Base-by-base conservation (phyloP, 2,329 filamentous ascomycete genomes). In the Lithohypha guttulata region DNA sequence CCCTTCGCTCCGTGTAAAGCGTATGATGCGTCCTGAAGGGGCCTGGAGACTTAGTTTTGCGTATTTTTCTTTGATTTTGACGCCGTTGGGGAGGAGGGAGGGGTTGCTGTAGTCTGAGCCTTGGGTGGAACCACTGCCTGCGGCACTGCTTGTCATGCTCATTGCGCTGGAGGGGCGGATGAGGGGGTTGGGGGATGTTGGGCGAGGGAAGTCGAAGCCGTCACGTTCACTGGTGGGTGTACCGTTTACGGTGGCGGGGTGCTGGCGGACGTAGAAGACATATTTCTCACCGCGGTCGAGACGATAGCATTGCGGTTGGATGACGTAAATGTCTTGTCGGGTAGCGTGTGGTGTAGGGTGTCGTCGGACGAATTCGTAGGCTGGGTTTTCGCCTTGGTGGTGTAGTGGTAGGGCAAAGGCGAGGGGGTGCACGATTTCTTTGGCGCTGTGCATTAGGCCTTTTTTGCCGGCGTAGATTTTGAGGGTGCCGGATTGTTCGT, bases 321-420 rank as follows among this genome's bases (percentile, higher is more conserved):
- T 84, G 47, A 98, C 84, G 59, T 98, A 98, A 42, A 98, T 79
- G 57, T 98, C 91, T 59, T 98, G 87, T 28, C 89, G 77, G 56
- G 94, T 86, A n/a, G 91, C 91, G 59, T 98, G 91, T 6, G 91
- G 91, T 2, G 91, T 98, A 6, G 93, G 93, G 58, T 98, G 91
- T 3, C 91, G 77, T 26, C 81, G 81, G 31, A 95, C 72, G 60
- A 96, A 98, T 43, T 94, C 85, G 59, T 94, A 98, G 0, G 84
- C 76, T 2, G 91, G 91, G 55, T 98, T 98, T 51, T 89, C 82
- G 43, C 91, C 91, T 0, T 77, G 81, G 60, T 98, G 91, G 25
- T 85, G 74, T 36, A 98, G 78, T 1, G 91, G 89, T n/a, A 98
- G 64, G 3, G 86, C 78, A 48, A 96, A 79, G 1, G 89, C 87